Percentiles rank a stretch among this genome's conserved stretches.
phyloP scores from a whole-genome alignment of 2,329 filamentous ascomycete species.

The Parastagonospora nodorum region DNA sequence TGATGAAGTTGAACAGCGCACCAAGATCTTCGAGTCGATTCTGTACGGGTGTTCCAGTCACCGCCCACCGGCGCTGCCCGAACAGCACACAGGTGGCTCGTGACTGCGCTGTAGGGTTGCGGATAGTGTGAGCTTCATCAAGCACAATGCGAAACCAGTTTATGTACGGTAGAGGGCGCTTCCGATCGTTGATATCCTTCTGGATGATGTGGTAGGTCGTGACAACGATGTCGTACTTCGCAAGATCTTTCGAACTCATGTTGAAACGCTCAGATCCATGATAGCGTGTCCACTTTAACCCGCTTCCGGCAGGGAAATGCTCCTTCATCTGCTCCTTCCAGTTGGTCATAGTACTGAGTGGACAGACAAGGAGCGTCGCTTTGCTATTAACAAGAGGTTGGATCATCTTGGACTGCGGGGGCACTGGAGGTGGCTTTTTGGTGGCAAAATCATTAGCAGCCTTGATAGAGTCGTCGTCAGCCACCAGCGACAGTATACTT shows the following conservation, averaged over 20 bases:
- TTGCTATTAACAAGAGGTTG: constrained; percentile 66
- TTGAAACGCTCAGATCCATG: constrained; percentile 81
- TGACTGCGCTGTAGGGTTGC: constrained; percentile 82
- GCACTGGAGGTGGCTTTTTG: constrained; percentile 51
- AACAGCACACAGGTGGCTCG: constrained; percentile 81
- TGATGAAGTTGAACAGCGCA: constrained; percentile 82
- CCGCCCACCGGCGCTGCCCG: constrained; percentile 86
- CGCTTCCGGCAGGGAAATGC: constrained; percentile 67
- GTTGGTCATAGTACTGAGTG: constrained; percentile 88
- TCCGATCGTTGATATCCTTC: constrained; percentile 67
- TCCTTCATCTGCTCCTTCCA: constrained; percentile 92
- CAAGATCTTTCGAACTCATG: constrained; percentile 61
- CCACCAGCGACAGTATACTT: constrained; percentile 80
- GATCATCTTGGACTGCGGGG: constrained; percentile 5
- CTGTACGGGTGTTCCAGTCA: constrained; percentile 96
- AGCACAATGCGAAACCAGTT: constrained; percentile 94
- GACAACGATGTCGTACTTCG: constrained; percentile 80
- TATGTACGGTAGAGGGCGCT: constrained; percentile 74
- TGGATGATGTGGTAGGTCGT: constrained; percentile 91
- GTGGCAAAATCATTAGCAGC: constrained; percentile 67
- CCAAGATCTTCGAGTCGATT: constrained; percentile 87
- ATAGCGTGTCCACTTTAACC: constrained; percentile 77
- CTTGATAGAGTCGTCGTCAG: constrained; percentile 60
- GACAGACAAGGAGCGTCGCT: constrained; percentile 84
- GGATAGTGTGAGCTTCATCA: constrained; percentile 94